Evolutionary conservation across 2,329 filamentous ascomycete species (phyloP).

Genomic region (Didymella glomerata): DNA sequence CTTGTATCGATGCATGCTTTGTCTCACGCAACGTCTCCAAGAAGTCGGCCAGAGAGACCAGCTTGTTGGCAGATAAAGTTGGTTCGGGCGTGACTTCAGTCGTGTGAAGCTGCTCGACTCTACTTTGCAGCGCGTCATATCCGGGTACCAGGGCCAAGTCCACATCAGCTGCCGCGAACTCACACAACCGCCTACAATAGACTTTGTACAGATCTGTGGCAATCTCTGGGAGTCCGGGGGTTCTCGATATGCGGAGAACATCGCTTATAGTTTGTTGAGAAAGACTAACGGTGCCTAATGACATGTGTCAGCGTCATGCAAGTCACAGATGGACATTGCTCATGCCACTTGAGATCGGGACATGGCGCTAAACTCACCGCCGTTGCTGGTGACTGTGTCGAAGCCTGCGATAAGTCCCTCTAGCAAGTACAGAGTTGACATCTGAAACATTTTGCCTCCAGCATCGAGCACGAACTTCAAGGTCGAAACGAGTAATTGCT

Average conservation of each 20-base stretch:
- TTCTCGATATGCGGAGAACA: conserved; percentile 49
- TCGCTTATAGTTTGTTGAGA: conserved; percentile 40
- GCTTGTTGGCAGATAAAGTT: neutral
- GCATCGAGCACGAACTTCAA: conserved; percentile 50
- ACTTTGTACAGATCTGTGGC: conserved; percentile 51
- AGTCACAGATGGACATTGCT: neutral
- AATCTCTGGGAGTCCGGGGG: conserved; percentile 55
- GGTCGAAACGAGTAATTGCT: conserved; percentile 40
- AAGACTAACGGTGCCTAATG: conserved; percentile 21
- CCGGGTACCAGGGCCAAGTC: conserved; percentile 25
- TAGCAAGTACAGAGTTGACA: conserved; percentile 54
- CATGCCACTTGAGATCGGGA: neutral
- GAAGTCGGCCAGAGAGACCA: conserved; percentile 34
- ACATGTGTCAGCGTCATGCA: neutral
- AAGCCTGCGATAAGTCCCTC: conserved; percentile 53
- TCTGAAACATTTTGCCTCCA: conserved; percentile 51
- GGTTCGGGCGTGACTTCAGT: neutral
- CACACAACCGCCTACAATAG: conserved; percentile 41
- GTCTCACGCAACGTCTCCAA: conserved; percentile 35
- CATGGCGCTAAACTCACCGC: conserved; percentile 1
- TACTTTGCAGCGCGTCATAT: conserved; percentile 27
- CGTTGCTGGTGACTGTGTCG: neutral
- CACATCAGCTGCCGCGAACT: conserved; percentile 20
- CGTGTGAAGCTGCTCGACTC: conserved; percentile 21
- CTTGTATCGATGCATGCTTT: conserved; percentile 44